phyloP scores from a whole-genome alignment of 305 asterid genomes.

The Nicotiana rustica region DNA sequence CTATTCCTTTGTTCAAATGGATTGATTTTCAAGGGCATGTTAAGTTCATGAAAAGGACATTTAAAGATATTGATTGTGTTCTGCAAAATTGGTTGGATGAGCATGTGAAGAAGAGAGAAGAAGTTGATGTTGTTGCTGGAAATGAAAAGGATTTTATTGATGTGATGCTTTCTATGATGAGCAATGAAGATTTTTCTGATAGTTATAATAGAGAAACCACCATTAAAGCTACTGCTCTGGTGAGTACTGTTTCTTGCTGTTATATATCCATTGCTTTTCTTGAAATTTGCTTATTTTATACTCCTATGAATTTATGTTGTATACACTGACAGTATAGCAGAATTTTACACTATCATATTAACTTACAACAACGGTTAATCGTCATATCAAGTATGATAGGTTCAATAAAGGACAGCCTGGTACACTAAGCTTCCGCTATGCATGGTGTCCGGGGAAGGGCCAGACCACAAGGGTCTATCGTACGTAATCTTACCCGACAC shows the following conservation, averaged over 20 bases:
- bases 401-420: too few relatives aligned
- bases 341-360: background rate
- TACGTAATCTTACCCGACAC: too few relatives aligned
- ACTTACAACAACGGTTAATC: background rate
- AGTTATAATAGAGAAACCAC: slow-evolving; percentile 44
- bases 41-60: slow-evolving; percentile 50
- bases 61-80: slow-evolving; percentile 44
- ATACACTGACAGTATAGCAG: too few relatives aligned
- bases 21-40: slow-evolving; percentile 55
- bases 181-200: slow-evolving; percentile 38
- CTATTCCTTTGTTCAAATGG: slow-evolving; percentile 49
- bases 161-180: slow-evolving; percentile 52
- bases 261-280: slow-evolving; percentile 1
- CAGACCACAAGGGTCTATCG: too few relatives aligned
- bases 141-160: slow-evolving; percentile 49
- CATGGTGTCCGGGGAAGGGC: too few relatives aligned
- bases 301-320: too few relatives aligned
- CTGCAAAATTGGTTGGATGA: slow-evolving; percentile 46
- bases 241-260: slow-evolving; percentile 20
- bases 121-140: slow-evolving; percentile 11
- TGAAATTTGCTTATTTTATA: background rate
- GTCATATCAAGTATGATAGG: background rate
- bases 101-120: slow-evolving; percentile 36
- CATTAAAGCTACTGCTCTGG: slow-evolving; percentile 53
- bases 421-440: too few relatives aligned